Evolutionary conservation across 345 rosid genomes (phyloP).

Genomic region (Sonneratia caseolaris): DNA sequence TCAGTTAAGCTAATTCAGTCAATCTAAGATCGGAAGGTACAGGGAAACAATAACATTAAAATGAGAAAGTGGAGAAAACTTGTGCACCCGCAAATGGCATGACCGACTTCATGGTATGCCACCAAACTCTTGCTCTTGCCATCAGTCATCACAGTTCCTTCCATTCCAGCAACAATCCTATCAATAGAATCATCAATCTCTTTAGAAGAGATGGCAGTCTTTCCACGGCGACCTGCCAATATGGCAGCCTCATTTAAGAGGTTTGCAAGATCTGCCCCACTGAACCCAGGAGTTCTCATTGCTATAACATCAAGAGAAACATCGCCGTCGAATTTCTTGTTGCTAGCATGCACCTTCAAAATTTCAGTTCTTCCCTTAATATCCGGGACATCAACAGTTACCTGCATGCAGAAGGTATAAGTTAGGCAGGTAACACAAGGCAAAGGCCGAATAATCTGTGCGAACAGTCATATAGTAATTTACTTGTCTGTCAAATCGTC

Average conservation of each 20-base stretch:
- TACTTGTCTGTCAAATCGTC: slow-evolving; percentile 96
- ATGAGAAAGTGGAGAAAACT: not conserved
- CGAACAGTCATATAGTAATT: not conserved
- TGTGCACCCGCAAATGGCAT: slow-evolving; percentile 86
- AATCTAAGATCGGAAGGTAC: not conserved
- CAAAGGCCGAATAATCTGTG: not conserved
- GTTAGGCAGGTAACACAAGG: not conserved
- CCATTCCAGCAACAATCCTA: slow-evolving; percentile 98
- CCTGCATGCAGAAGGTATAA: slow-evolving; percentile 28
- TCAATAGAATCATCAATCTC: slow-evolving; percentile 96
- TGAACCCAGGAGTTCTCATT: slow-evolving; percentile 97
- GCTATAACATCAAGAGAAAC: slow-evolving; percentile 88
- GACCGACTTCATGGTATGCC: slow-evolving; percentile 97
- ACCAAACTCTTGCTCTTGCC: slow-evolving; percentile 95
- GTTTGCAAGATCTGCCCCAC: slow-evolving; percentile 97
- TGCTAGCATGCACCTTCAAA: slow-evolving; percentile 77
- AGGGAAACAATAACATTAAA: not conserved
- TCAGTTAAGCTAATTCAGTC: not conserved
- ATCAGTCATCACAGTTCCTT: slow-evolving; percentile 98
- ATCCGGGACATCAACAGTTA: slow-evolving; percentile 87
- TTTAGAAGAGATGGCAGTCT: slow-evolving; percentile 72
- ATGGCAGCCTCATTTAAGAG: slow-evolving; percentile 95
- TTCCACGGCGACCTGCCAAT: slow-evolving; percentile 86
- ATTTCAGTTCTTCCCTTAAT: slow-evolving; percentile 83
- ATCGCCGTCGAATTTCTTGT: slow-evolving; percentile 79